A percentile compares a stretch with the other conserved stretches of the same genome.
Evolutionary conservation across 306 rosid species (phyloP).

Genomic region (Rosa chinensis): DNA sequence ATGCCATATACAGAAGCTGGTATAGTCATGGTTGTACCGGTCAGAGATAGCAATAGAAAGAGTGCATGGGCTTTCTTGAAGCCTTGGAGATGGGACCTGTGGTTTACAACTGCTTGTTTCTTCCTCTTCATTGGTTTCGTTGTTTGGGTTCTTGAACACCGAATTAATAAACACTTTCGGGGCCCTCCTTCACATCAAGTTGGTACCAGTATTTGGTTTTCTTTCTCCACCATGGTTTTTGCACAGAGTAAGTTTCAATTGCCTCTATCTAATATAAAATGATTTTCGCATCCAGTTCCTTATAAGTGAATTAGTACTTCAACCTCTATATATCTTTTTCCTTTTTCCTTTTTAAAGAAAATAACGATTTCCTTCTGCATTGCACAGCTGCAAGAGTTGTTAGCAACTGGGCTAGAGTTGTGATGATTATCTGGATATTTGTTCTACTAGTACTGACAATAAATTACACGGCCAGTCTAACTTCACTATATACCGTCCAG

Average conservation of each 20-base stretch:
- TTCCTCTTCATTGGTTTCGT: constrained; percentile 63
- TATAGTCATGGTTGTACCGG: constrained; percentile 57
- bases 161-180: constrained; percentile 51
- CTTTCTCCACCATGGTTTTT: constrained; percentile 69
- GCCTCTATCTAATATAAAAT: background rate
- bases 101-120: constrained; percentile 49
- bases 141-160: constrained; percentile 65
- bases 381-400: constrained; percentile 48
- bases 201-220: constrained; percentile 65
- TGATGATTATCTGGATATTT: constrained; percentile 32
- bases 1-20: constrained; percentile 68
- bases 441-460: constrained; percentile 39
- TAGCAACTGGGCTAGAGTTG: constrained; percentile 55
- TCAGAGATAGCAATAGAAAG: constrained; percentile 30
- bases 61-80: constrained; percentile 63
- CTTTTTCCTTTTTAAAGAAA: too few relatives aligned
- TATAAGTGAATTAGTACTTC: background rate
- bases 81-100: constrained; percentile 61
- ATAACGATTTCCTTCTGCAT: background rate
- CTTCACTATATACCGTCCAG: constrained; percentile 57
- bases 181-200: constrained; percentile 54
- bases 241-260: constrained; percentile 47
- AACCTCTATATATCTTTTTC: too few relatives aligned
- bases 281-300: background rate
- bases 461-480: constrained; percentile 72